These are phyloP conservation scores for Ceratobasidium sp. DNA, from an alignment of 1,284 basidiomycete genomes.

Conservation along the genomic window DNA sequence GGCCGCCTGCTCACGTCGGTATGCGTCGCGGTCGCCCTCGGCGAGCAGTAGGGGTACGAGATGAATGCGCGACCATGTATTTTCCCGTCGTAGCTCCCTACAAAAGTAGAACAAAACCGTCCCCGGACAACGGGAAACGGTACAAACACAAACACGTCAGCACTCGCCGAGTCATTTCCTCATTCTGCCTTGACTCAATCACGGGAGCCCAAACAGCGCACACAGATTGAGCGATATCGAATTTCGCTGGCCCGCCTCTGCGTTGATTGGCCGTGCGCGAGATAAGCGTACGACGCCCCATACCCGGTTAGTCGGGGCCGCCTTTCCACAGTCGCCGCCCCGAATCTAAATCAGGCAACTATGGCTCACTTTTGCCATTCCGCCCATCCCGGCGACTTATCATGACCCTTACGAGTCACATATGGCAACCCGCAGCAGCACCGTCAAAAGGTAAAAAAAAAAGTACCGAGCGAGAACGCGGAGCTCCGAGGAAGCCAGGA, in stretches of 20 bases:
- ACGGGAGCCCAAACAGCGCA: slow-evolving; percentile 32
- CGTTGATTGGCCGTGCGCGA: not conserved
- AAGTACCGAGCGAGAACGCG: not conserved
- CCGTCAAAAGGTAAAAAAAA: not conserved
- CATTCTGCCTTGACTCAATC: slow-evolving; percentile 21
- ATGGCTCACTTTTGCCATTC: slow-evolving; percentile 11
- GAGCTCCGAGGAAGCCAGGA: slow-evolving; percentile 42
- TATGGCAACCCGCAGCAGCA: slow-evolving; percentile 10
- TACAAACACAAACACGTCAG: slow-evolving; percentile 30
- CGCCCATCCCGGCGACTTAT: slow-evolving; percentile 7
- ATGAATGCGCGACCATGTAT: slow-evolving; percentile 95
- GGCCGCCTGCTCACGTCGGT: slow-evolving; percentile 84
- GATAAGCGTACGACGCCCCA: slow-evolving; percentile 22
- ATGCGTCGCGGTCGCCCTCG: slow-evolving; percentile 91
- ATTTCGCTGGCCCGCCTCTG: not conserved
- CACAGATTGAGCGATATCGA: slow-evolving; percentile 28
- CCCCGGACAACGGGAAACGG: slow-evolving; percentile 9
- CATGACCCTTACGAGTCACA: slow-evolving; percentile 3
- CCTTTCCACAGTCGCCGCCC: slow-evolving; percentile 16
- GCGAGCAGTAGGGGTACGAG: slow-evolving; percentile 91
- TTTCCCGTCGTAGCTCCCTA: slow-evolving; percentile 94
- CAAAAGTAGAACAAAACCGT: slow-evolving; percentile 19
- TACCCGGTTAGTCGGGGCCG: slow-evolving; percentile 18
- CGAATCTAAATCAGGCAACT: not conserved
- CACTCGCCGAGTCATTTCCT: slow-evolving; percentile 16